phyloP scores from a whole-genome alignment of 345 rosid genomes.

The Syzygium aromaticum region DNA sequence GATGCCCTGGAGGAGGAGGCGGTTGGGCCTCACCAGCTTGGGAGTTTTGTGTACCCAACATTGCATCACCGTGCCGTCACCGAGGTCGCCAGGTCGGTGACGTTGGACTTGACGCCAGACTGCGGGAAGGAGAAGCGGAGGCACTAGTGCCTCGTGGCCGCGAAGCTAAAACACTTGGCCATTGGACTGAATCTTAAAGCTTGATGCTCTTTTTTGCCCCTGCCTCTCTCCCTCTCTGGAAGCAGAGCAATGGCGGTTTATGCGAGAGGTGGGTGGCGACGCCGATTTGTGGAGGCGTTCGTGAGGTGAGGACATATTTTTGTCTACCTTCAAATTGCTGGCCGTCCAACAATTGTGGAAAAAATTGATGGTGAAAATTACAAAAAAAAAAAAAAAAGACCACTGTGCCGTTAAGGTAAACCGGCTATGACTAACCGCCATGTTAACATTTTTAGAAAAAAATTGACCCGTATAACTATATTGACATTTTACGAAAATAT shows the following conservation, averaged over 20 bases:
- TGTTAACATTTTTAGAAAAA: too few relatives aligned
- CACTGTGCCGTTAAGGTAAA: too few relatives aligned
- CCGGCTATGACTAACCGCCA: too few relatives aligned
- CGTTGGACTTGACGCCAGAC: conserved; percentile 56
- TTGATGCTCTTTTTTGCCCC: not conserved
- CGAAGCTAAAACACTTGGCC: conserved; percentile 53
- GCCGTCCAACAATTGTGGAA: too few relatives aligned
- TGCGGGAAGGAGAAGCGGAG: conserved; percentile 48
- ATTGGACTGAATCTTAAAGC: conserved; percentile 1
- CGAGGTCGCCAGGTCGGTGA: conserved; percentile 30
- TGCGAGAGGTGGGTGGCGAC: not conserved
- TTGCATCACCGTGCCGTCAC: not conserved
- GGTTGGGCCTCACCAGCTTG: conserved; percentile 16
- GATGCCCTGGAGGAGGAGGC: conserved; percentile 33
- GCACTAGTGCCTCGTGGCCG: conserved; percentile 44
- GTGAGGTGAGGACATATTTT: not conserved
- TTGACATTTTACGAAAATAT: too few relatives aligned
- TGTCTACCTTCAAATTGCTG: too few relatives aligned
- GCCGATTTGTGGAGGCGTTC: not conserved
- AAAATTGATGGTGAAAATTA: too few relatives aligned
- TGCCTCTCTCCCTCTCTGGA: not conserved
- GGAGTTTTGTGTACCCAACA: conserved; percentile 50
- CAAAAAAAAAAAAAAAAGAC: too few relatives aligned
- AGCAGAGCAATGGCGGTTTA: not conserved
- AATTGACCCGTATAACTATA: too few relatives aligned